These are phyloP conservation scores for Lachnellula willkommii DNA, from an alignment of 2,329 filamentous ascomycete genomes.

Conservation along the genomic window DNA sequence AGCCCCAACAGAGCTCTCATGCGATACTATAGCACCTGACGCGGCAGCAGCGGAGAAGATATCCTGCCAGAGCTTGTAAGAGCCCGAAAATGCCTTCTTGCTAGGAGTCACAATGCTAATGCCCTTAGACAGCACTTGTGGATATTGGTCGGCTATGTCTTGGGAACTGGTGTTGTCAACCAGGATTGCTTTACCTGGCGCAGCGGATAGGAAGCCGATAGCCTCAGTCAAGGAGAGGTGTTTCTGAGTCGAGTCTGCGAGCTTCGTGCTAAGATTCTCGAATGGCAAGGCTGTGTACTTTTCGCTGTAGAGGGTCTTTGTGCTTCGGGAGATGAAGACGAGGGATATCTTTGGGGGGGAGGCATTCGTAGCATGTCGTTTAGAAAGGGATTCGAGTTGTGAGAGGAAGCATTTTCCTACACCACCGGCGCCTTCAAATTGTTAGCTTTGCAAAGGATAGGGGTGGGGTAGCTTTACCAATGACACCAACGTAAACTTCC, in stretches of 20 bases:
- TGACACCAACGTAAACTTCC: conserved; percentile 40
- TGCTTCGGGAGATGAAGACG: conserved; percentile 80
- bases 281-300: conserved; percentile 66
- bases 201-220: conserved; percentile 69
- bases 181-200: conserved; percentile 73
- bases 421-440: conserved; percentile 70
- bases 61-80: conserved; percentile 74
- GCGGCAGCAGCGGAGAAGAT: conserved; percentile 72
- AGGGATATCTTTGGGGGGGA: conserved; percentile 58
- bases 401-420: conserved; percentile 87
- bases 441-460: conserved; percentile 16
- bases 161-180: conserved; percentile 96
- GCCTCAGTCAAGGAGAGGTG: conserved; percentile 66
- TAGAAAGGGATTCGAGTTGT: conserved; percentile 66
- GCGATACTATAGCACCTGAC: conserved; percentile 78
- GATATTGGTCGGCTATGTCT: conserved; percentile 77
- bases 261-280: conserved; percentile 54
- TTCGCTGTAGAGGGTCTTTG: conserved; percentile 70
- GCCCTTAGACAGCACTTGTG: conserved; percentile 70
- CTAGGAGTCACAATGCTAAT: conserved; percentile 94
- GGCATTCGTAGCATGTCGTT: conserved; percentile 52
- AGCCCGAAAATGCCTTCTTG: conserved; percentile 94
- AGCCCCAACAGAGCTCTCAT: conserved; percentile 91
- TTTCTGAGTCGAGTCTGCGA: conserved; percentile 58
- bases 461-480: conserved; percentile 33